Base-by-base conservation (phyloP, 345 rosid genomes). In the Conringia planisiliqua region DNA sequence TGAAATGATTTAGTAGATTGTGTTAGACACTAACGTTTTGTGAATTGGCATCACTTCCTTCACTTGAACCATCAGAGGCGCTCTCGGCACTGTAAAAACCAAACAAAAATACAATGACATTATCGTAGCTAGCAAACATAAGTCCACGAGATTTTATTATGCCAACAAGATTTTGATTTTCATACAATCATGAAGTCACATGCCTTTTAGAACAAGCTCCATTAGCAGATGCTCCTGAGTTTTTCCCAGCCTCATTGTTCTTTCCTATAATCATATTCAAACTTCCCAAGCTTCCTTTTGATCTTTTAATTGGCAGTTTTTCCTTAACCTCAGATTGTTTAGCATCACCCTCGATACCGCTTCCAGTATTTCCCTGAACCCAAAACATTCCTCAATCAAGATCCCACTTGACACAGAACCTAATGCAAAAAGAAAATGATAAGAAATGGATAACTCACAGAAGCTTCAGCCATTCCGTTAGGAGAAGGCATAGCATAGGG, bases 271-370 rank as follows among this genome's bases (percentile, higher is more conserved):
- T 89, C 92, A 87, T 85, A 78, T 86, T 94, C 82, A 92, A 83
- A 80, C 95, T 94, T 70, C 97, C 97, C 84, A 94, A 84, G 79
- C 98, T 91, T 81, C 96, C 98, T 86, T 88, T 92, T 4, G 99
- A 94, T 83, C 99, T 90, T 88, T 94, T 94, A 70, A 92, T 87
- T 59, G 99, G 97, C 77, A 94, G 82, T 61, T 94, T 94, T 80
- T 94, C 99, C 81, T 94, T 94, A 51, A 40, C 87, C 22, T 91
- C 96, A 82, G 97, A 64, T 62, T 86, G 89, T 77, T 86, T 94
- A 46, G 83, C 87, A 78, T 91, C 98, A 44, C 83, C 78, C 75
- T 90, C 96, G 26, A 68, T 60, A 65, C 76, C 75, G 29, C 88
- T 86, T 63, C 92, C 89, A 73, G 88, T 81, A 82, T 82, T 89